Base-by-base conservation (phyloP, 78 protist species). In the Anaeramoeba flamelloides region DNA sequence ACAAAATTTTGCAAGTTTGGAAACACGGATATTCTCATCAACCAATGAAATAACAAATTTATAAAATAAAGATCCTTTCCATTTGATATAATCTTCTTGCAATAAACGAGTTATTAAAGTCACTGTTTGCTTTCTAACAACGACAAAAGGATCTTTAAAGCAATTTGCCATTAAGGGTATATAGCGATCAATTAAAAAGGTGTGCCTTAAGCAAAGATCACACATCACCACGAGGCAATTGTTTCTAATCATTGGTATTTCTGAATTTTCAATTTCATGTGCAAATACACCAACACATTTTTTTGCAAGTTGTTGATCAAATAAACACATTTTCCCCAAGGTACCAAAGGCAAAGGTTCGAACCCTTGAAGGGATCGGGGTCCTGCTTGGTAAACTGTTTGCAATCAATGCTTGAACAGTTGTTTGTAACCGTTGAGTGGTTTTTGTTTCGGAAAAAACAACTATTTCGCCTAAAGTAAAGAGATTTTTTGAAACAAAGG, bases 201-300 rank as follows among this genome's bases (percentile, higher is more conserved):
- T 79, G 75, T 32, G 38, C 17, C 82, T 76, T 38, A 79, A 76
- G 39, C 82, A 79, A 38, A 79, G 2, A 41, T 79, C 82, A 53
- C 40, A 0, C 65, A 79, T 41, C 17, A 79, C 22, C 36, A 79
- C 75, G 22, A 41, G 36, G 34, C 38, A 38, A 32, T 79, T 79
- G 75, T 39, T 41, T 33, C 82, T 39, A 0, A 40, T 3, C 37
- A 40, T 76, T 1, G 82, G 39, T 3, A n/a, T 0, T 76, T 32
- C 2, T 22, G 74, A 8, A 34, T 3, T 1, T 40, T 0, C 1
- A 40, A 79, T 76, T 76, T 79, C 82, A 34, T 76, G 82, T 34
- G 36, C 79, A 77, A 41, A 53, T 22, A 1, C 8, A 30, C 0
- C 69, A 39, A 41, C 4, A 64, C 12, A 4, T 41, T 40, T 12